phyloP scores from a whole-genome alignment of 2,329 filamentous ascomycete species.

The Colletotrichum godetiae region DNA sequence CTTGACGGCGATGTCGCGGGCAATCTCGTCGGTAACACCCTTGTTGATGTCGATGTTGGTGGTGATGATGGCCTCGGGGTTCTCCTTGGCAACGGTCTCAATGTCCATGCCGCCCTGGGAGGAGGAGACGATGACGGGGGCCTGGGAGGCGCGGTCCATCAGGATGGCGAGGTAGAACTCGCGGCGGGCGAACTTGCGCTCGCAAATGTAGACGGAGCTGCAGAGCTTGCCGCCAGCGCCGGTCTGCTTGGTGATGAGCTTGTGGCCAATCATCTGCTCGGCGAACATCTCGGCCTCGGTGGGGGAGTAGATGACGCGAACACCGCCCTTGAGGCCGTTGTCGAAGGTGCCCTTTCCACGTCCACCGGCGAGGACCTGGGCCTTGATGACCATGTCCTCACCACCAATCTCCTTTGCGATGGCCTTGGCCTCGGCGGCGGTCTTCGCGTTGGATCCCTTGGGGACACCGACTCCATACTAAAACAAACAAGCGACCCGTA shows the following conservation, averaged over 20 bases:
- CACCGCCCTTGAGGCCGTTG: conserved; percentile 98
- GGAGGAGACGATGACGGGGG: conserved; percentile 95
- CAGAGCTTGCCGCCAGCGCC: conserved; percentile 93
- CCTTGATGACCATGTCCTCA: conserved; percentile 99
- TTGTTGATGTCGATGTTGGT: conserved; percentile 93
- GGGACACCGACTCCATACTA: conserved; percentile 97
- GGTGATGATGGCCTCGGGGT: conserved; percentile 93
- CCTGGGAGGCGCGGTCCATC: conserved; percentile 94
- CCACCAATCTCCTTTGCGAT: conserved; percentile 91
- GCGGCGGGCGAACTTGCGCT: conserved; percentile 98
- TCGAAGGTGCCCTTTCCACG: conserved; percentile 98
- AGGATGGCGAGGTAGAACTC: conserved; percentile 99
- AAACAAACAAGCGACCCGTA: conserved; percentile 12
- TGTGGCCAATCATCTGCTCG: conserved; percentile 99
- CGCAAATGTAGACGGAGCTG: conserved; percentile 98
- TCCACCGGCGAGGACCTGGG: conserved; percentile 96
- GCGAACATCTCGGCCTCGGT: conserved; percentile 97
- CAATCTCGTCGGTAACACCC: conserved; percentile 96
- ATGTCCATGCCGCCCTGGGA: conserved; percentile 99
- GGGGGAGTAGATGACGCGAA: conserved; percentile 98
- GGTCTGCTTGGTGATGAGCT: conserved; percentile 99
- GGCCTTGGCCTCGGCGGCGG: conserved; percentile 86
- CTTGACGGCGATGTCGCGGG: conserved; percentile 86
- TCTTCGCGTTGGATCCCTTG: conserved; percentile 87
- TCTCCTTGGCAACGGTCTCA: conserved; percentile 97